These are phyloP conservation scores for Arthrobotrys musiformis DNA, from an alignment of 2,329 filamentous ascomycete genomes.

Conservation along the genomic window DNA sequence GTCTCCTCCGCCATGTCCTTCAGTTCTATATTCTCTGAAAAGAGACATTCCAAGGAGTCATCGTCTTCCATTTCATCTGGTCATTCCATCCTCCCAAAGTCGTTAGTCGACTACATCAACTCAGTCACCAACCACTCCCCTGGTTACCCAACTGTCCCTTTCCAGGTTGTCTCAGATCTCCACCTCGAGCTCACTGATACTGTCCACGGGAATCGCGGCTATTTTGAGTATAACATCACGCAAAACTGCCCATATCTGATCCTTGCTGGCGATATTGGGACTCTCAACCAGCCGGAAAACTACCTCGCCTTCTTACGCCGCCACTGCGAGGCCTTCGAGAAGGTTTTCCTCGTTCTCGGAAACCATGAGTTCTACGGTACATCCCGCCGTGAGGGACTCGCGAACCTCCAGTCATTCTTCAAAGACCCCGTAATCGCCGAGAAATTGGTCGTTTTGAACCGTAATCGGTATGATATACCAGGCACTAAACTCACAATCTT, in stretches of 20 bases:
- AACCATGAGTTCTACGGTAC: slow-evolving; percentile 70
- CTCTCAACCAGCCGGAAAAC: slow-evolving; percentile 65
- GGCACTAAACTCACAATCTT: slow-evolving; percentile 66
- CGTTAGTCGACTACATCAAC: slow-evolving; percentile 53
- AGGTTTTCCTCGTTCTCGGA: slow-evolving; percentile 67
- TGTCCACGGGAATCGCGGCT: slow-evolving; percentile 58
- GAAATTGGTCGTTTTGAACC: slow-evolving; percentile 65
- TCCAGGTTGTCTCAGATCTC: slow-evolving; percentile 67
- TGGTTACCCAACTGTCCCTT: slow-evolving; percentile 54
- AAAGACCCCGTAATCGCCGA: slow-evolving; percentile 63
- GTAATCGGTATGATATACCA: slow-evolving; percentile 63
- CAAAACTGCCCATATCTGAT: slow-evolving; percentile 64
- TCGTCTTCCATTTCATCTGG: slow-evolving; percentile 49
- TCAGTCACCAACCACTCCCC: slow-evolving; percentile 44
- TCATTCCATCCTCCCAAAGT: slow-evolving; percentile 52
- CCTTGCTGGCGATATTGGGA: slow-evolving; percentile 68
- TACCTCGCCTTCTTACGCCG: slow-evolving; percentile 65
- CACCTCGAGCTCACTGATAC: slow-evolving; percentile 66
- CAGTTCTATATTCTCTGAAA: slow-evolving; percentile 54
- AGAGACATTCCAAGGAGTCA: slow-evolving; percentile 52
- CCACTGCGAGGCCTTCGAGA: slow-evolving; percentile 64
- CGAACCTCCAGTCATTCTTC: slow-evolving; percentile 63
- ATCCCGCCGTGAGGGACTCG: slow-evolving; percentile 62
- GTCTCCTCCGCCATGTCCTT: slow-evolving; percentile 48
- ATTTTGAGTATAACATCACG: slow-evolving; percentile 64